These are phyloP conservation scores for Barnettozyma sucrosica DNA, from an alignment of 805 yeast species.

Conservation along the genomic window DNA sequence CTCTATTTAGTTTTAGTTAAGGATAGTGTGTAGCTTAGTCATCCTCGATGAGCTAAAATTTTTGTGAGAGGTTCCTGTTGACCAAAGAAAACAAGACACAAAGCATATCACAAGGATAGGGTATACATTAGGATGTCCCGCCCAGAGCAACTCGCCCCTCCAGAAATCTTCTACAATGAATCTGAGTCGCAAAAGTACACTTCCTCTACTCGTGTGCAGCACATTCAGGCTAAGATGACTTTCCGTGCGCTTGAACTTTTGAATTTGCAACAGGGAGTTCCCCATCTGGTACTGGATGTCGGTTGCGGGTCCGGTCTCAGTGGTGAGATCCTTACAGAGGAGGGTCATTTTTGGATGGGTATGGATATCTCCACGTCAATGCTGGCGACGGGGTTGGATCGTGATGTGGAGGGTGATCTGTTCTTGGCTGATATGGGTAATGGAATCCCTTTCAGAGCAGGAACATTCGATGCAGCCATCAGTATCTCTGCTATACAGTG, in stretches of 20 bases:
- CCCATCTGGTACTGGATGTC: slow-evolving; percentile 73
- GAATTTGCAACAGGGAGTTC: slow-evolving; percentile 52
- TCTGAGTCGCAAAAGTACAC: slow-evolving; percentile 88
- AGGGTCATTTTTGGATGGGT: slow-evolving; percentile 92
- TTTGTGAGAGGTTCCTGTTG: too few relatives aligned
- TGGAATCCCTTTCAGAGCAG: slow-evolving; percentile 94
- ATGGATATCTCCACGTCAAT: slow-evolving; percentile 94
- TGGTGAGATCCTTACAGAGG: slow-evolving; percentile 91
- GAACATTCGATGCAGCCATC: slow-evolving; percentile 94
- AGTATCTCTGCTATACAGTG: slow-evolving; percentile 95
- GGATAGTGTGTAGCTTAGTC: too few relatives aligned
- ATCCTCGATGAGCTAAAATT: neutral
- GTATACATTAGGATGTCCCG: slow-evolving; percentile 61
- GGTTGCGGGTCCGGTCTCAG: slow-evolving; percentile 97
- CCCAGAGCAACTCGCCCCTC: slow-evolving; percentile 96
- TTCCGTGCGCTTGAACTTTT: slow-evolving; percentile 84
- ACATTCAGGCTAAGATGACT: slow-evolving; percentile 97
- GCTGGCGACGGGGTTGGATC: slow-evolving; percentile 89
- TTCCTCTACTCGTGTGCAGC: slow-evolving; percentile 92
- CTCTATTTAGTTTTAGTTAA: too few relatives aligned
- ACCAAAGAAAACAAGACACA: neutral
- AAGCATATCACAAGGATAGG: neutral
- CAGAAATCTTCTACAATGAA: slow-evolving; percentile 91
- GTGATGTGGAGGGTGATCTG: slow-evolving; percentile 91
- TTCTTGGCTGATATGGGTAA: slow-evolving; percentile 88